These are phyloP conservation scores for Pythium vanterpoolii DNA, from an alignment of 352 stramenopile species.

Conservation along the genomic window DNA sequence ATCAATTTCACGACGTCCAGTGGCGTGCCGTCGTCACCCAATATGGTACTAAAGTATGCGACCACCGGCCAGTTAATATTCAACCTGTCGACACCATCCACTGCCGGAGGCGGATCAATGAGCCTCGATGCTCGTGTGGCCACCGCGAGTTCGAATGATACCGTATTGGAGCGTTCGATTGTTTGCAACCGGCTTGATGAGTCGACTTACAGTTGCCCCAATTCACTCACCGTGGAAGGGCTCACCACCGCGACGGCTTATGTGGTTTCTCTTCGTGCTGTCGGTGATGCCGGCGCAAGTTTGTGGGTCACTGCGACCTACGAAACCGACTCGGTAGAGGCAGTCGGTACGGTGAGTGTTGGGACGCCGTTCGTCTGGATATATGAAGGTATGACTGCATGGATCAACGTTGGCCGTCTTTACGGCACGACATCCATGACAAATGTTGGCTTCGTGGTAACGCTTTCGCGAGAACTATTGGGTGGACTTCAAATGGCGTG, in stretches of 20 bases:
- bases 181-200: not conserved
- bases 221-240: conserved; percentile 9
- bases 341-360: conserved; percentile 20
- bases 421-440: conserved; percentile 17
- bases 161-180: not conserved
- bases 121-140: conserved; percentile 16
- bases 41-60: conserved; percentile 23
- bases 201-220: conserved; percentile 23
- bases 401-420: conserved; percentile 16
- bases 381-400: conserved; percentile 9
- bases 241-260: conserved; percentile 18
- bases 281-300: conserved; percentile 29
- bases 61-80: conserved; percentile 27
- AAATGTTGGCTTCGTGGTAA: conserved; percentile 2
- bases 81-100: conserved; percentile 18
- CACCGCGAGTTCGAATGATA: not conserved
- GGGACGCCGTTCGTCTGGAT: conserved; percentile 18
- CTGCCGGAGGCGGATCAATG: conserved; percentile 12
- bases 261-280: conserved; percentile 26
- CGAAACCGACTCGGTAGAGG: conserved; percentile 22
- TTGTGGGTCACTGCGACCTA: conserved; percentile 28
- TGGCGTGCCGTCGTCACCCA: conserved; percentile 25
- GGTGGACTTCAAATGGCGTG: conserved; percentile 1
- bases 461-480: not conserved
- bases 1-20: conserved; percentile 27